Conservation (phyloP, 2,329 filamentous ascomycete species). For the Parafenestella ontariensis region DNA sequence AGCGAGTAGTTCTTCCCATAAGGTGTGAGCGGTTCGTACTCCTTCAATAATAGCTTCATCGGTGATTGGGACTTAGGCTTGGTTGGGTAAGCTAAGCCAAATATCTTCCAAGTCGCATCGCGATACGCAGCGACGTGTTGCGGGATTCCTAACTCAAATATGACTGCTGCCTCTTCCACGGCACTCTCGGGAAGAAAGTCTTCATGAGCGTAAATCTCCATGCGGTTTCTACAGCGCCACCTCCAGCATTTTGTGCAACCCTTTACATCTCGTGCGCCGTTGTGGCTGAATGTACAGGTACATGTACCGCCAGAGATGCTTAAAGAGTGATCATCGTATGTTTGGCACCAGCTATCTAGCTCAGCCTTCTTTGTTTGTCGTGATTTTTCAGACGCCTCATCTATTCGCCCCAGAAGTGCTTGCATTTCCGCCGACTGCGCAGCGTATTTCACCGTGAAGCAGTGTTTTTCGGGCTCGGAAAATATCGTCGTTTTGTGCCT, state of each 20-base stretch:
- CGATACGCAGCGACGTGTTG: conserved; percentile 56
- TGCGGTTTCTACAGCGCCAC: conserved; percentile 37
- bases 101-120: conserved; percentile 57
- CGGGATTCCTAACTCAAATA: conserved; percentile 61
- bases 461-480: conserved; percentile 48
- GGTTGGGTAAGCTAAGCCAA: conserved; percentile 45
- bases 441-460: conserved; percentile 56
- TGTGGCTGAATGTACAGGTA: conserved; percentile 13
- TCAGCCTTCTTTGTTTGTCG: conserved; percentile 48
- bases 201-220: conserved; percentile 58
- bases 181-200: conserved; percentile 53
- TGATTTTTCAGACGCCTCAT: conserved; percentile 29
- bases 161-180: conserved; percentile 45
- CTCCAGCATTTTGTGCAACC: conserved; percentile 56
- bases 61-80: conserved; percentile 21
- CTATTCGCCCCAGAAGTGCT: conserved; percentile 42
- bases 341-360: conserved; percentile 34
- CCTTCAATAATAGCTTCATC: conserved; percentile 31
- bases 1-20: conserved; percentile 18
- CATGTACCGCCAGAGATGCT: conserved; percentile 46
- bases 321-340: conserved; percentile 49
- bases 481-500: conserved; percentile 53
- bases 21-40: conserved; percentile 38
- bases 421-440: conserved; percentile 22
- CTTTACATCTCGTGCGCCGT: conserved; percentile 14